These are phyloP conservation scores for Ramalina peruviana DNA, from an alignment of 495 filamentous ascomycete genomes.

Conservation along the genomic window DNA sequence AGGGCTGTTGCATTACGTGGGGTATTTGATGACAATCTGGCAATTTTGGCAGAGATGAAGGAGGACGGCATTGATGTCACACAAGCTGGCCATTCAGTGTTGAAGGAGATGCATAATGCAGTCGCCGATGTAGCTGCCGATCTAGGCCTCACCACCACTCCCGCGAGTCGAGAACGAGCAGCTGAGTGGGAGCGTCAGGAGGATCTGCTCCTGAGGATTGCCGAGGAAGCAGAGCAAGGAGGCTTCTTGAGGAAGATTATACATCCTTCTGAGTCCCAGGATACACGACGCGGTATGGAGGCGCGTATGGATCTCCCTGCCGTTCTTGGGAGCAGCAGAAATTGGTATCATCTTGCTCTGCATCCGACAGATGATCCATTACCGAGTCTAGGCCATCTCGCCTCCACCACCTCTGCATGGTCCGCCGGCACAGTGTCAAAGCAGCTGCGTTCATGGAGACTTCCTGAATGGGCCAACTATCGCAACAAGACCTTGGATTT, in stretches of 20 bases:
- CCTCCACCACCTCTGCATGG: conserved; percentile 58
- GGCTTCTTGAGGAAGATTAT: conserved; percentile 74
- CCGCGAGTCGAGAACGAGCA: conserved; percentile 55
- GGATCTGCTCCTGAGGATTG: conserved; percentile 72
- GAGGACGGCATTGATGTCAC: conserved; percentile 71
- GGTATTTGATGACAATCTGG: conserved; percentile 80
- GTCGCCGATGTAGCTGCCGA: conserved; percentile 68
- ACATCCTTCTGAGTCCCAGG: conserved; percentile 62
- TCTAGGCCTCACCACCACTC: conserved; percentile 58
- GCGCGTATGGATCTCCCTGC: conserved; percentile 62
- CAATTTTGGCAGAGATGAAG: conserved; percentile 95
- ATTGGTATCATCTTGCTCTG: conserved; percentile 89
- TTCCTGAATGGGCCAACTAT: conserved; percentile 93
- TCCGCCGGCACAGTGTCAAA: conserved; percentile 82
- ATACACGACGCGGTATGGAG: conserved; percentile 54
- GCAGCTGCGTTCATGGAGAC: conserved; percentile 80
- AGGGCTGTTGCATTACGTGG: conserved; percentile 77
- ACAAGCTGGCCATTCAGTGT: conserved; percentile 56
- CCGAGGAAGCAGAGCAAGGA: conserved; percentile 63
- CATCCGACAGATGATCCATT: conserved; percentile 84
- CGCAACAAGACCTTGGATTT: conserved; percentile 89
- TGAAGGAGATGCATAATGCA: conserved; percentile 72
- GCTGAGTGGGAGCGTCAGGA: conserved; percentile 69
- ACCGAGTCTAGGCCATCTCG: conserved; percentile 46
- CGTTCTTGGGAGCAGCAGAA: conserved; percentile 62